Percentiles rank a stretch among this genome's conserved stretches.
Conservation (phyloP, 345 rosid species). For the Linum lewisii region DNA sequence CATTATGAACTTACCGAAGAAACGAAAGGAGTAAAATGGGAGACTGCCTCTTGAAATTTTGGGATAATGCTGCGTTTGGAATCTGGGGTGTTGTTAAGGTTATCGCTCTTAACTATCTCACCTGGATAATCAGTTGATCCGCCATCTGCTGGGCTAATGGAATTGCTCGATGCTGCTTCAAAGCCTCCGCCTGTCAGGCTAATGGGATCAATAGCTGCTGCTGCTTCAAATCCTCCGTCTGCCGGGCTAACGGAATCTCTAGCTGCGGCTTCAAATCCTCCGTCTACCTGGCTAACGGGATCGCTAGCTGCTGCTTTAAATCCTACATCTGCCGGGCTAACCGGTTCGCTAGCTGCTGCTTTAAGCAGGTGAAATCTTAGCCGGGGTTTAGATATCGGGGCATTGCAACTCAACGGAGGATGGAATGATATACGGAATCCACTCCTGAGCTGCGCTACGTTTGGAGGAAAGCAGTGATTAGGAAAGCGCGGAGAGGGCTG, state of each 20-base stretch:
- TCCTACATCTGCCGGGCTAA: constrained; percentile 26
- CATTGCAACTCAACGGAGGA: constrained; percentile 8
- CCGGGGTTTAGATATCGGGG: not conserved
- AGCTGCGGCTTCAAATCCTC: constrained; percentile 19
- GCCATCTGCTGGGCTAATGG: constrained; percentile 28
- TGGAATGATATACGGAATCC: constrained; percentile 15
- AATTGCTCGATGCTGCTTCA: constrained; percentile 25
- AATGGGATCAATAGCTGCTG: constrained; percentile 21
- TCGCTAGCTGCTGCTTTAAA: constrained; percentile 25
- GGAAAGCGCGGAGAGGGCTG: constrained; percentile 30
- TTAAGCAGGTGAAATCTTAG: constrained; percentile 16
- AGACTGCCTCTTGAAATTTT: constrained; percentile 31
- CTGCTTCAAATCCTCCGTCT: constrained; percentile 17
- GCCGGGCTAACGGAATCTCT: constrained; percentile 24
- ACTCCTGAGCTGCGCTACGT: constrained; percentile 17
- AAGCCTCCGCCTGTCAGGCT: constrained; percentile 20
- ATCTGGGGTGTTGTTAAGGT: not conserved
- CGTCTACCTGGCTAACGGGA: constrained; percentile 28
- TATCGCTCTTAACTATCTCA: constrained; percentile 9
- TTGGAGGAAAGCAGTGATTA: constrained; percentile 26
- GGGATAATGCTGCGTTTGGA: constrained; percentile 18
- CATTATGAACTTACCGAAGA: constrained; percentile 33
- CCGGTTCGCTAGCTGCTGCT: constrained; percentile 32
- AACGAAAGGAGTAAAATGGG: constrained; percentile 47
- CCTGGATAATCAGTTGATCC: constrained; percentile 13